Base-by-base conservation (phyloP, 805 yeast species). In the Lachancea thermotolerans region DNA sequence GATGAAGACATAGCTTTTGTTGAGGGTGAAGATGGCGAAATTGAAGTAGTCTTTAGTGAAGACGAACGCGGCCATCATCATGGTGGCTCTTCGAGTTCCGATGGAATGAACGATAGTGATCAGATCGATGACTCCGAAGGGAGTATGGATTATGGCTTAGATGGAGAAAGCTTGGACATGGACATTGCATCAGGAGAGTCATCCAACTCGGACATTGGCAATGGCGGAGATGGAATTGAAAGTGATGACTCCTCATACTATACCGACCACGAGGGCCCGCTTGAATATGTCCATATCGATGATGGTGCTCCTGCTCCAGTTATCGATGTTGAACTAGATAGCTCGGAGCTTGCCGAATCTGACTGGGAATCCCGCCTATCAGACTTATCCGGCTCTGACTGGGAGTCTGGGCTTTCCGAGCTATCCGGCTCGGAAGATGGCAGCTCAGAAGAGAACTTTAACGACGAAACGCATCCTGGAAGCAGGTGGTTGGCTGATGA, bases 1-100 rank as follows among this genome's bases (percentile, higher is more conserved):
- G 75, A 64, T 17, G 74, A 64, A 21, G 76, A 66, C 34, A 64
- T 67, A 30, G 67, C 69, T 5, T 60, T 64, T 55, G 69, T 64
- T 14, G 59, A 59, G 28, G 67, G 59, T 21, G 64, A 54, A 29
- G 70, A 62, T 11, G 74, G 57, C 6, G 69, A 53, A 2, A 61
- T 54, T 38, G 67, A 62, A 34, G 64, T 60, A 27, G 64, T 62
- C 5, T 59, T 61, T 40, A 60, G 62, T 41, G 67, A 60, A 21
- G 65, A 58, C 31, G 57, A 56, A 15, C 68, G 54, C 4, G 67
- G 62, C 4, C 42, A 40, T 40, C 38, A 34, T 32, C 64, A 60
- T 10, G 57, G 44, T 39, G 51, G 38, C 35, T 56, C 44, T 15
- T 54, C 47, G 2, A 60, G 53, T 28, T 57, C 53, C 28, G 58